Conservation (phyloP, 1,284 basidiomycete species). For the Pseudomicrostroma phylloplanum region DNA sequence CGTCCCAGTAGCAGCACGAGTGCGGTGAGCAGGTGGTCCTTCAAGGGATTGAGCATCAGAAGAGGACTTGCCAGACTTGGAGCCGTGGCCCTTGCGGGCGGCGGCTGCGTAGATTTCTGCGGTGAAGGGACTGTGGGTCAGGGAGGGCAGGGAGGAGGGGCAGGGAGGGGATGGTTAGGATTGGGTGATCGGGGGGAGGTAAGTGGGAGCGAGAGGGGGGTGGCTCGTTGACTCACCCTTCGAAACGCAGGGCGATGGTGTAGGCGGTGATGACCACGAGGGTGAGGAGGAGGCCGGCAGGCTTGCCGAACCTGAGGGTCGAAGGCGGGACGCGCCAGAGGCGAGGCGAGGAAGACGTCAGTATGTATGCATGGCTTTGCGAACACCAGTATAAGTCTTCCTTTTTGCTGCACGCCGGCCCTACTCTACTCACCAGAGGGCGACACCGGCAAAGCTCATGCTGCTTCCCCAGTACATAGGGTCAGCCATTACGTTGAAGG, state of each 20-base stretch:
- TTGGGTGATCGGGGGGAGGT: not conserved
- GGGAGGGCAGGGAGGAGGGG: not conserved
- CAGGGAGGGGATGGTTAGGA: not conserved
- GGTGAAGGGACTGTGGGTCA: slow-evolving; percentile 35
- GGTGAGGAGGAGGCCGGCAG: slow-evolving; percentile 45
- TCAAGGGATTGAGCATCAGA: not conserved
- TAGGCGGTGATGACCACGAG: slow-evolving; percentile 43
- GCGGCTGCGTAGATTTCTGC: slow-evolving; percentile 44
- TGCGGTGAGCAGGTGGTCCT: slow-evolving; percentile 5
- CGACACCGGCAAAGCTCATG: slow-evolving; percentile 45
- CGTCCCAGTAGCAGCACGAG: slow-evolving; percentile 2
- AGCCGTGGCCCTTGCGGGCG: slow-evolving; percentile 17
- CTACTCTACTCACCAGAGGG: slow-evolving; percentile 28
- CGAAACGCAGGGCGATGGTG: slow-evolving; percentile 40
- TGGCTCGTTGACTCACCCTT: slow-evolving; percentile 25
- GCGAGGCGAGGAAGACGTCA: too few relatives aligned
- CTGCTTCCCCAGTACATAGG: slow-evolving; percentile 72
- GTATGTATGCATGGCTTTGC: too few relatives aligned
- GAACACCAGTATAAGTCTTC: too few relatives aligned
- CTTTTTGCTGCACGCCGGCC: not conserved
- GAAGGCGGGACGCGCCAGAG: slow-evolving; percentile 4
- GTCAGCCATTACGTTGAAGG: slow-evolving; percentile 85
- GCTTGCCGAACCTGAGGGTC: slow-evolving; percentile 39
- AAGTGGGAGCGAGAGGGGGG: too few relatives aligned
- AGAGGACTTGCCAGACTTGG: not conserved